Evolutionary conservation across 108 stramenopile species (phyloP).

Genomic region (Cyclotella kingstonii): DNA sequence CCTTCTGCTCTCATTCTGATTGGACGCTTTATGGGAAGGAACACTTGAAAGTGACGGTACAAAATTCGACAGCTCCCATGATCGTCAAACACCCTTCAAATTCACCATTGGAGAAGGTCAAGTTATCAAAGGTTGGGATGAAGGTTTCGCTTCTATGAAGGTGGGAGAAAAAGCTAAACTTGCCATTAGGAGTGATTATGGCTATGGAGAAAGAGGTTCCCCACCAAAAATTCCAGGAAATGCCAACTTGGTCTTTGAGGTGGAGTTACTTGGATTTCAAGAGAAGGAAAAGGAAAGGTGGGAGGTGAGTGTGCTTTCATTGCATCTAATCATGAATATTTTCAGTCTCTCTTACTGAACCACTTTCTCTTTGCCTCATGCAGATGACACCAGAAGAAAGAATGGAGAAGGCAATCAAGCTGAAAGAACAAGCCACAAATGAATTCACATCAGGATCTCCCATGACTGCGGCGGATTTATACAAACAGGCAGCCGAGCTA

Average conservation of each 20-base stretch:
- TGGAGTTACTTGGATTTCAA: constrained; percentile 89
- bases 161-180: constrained; percentile 86
- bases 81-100: constrained; percentile 91
- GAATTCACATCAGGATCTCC: constrained; percentile 80
- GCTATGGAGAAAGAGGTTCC: constrained; percentile 82
- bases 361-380: not conserved
- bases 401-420: constrained; percentile 65
- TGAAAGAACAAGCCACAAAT: constrained; percentile 84
- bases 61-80: constrained; percentile 82
- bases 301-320: constrained; percentile 39
- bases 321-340: not conserved
- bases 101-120: constrained; percentile 91
- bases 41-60: constrained; percentile 82
- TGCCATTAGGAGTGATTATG: constrained; percentile 81
- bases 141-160: constrained; percentile 87
- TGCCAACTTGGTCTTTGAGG: constrained; percentile 90
- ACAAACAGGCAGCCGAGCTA: constrained; percentile 75
- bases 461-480: constrained; percentile 71
- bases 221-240: constrained; percentile 91
- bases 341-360: not conserved
- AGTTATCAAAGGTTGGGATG: constrained; percentile 98
- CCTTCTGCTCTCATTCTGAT: not conserved
- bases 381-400: constrained; percentile 79
- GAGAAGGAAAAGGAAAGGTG: constrained; percentile 84
- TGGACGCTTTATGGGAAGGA: constrained; percentile 26